Conservation (phyloP, 2,329 filamentous ascomycete genomes). For the Hypoxylon sp. region DNA sequence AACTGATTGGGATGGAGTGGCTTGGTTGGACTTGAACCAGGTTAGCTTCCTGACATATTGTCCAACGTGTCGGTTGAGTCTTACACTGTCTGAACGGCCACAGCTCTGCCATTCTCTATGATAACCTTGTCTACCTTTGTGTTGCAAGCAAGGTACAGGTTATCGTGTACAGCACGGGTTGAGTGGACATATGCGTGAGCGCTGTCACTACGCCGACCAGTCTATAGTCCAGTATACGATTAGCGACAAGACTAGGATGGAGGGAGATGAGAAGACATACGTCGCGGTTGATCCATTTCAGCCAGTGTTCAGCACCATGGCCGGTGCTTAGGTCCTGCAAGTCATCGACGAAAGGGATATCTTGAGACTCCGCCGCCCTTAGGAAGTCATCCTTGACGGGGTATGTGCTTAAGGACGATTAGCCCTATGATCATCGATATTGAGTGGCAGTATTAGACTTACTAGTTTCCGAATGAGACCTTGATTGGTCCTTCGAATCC, state of each 20-base stretch:
- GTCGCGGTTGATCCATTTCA: slow-evolving; percentile 84
- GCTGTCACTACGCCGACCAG: slow-evolving; percentile 77
- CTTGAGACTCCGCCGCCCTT: slow-evolving; percentile 75
- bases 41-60: slow-evolving; percentile 18
- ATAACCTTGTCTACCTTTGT: slow-evolving; percentile 82
- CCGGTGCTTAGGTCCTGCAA: slow-evolving; percentile 75
- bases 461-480: slow-evolving; percentile 81
- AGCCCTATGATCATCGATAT: slow-evolving; percentile 23
- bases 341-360: slow-evolving; percentile 77
- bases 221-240: slow-evolving; percentile 48
- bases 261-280: slow-evolving; percentile 43
- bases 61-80: slow-evolving; percentile 43
- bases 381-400: slow-evolving; percentile 85
- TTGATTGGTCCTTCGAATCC: slow-evolving; percentile 84
- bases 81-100: slow-evolving; percentile 73
- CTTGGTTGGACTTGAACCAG: slow-evolving; percentile 63
- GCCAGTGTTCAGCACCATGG: slow-evolving; percentile 81
- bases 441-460: slow-evolving; percentile 22
- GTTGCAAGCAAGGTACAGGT: slow-evolving; percentile 76
- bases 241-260: slow-evolving; percentile 5
- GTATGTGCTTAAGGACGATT: slow-evolving; percentile 62
- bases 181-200: slow-evolving; percentile 82
- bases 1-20: slow-evolving; percentile 65
- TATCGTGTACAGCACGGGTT: slow-evolving; percentile 73
- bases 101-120: slow-evolving; percentile 75